Evolutionary conservation across 306 rosid genomes (phyloP).

Genomic region (Cucumis sativus): Cucumber_9930_V3 NC_026658.2:25591501-25592000

Average conservation of each 20-base stretch:
- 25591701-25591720: neutral
- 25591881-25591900: conserved; percentile 29
- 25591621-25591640: neutral
- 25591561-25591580: neutral
- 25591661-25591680: neutral
- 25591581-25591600: neutral
- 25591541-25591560: neutral
- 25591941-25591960: conserved; percentile 67
- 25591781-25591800: conserved; percentile 16
- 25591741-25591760: neutral
- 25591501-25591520: too few relatives aligned
- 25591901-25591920: conserved; percentile 89
- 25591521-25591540: too few relatives aligned
- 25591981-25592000: conserved; percentile 60
- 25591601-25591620: neutral
- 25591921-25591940: conserved; percentile 79
- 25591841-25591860: conserved; percentile 34
- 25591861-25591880: conserved; percentile 36
- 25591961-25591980: conserved; percentile 77
- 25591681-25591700: neutral
- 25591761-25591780: conserved; percentile 4
- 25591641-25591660: neutral
- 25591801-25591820: conserved; percentile 27
- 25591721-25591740: neutral
- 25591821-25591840: conserved; percentile 26